Evolutionary conservation across 257 asterid genomes (phyloP).

Genomic region (Thymus mandschuricus): DNA sequence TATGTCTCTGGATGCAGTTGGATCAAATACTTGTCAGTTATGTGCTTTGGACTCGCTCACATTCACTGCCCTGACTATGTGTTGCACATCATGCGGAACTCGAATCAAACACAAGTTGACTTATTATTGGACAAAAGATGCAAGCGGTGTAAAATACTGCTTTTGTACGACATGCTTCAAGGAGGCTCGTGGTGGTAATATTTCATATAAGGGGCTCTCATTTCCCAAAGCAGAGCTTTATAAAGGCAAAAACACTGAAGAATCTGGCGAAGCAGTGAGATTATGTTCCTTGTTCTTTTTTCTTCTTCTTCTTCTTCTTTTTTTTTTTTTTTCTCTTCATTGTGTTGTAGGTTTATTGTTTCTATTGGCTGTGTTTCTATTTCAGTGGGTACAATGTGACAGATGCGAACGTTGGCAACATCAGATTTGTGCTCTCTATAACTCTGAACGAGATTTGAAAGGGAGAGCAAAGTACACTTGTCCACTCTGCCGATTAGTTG

Average conservation of each 20-base stretch:
- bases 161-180: conserved; percentile 61
- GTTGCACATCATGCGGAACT: conserved; percentile 51
- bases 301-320: conserved; percentile 7
- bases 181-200: conserved; percentile 46
- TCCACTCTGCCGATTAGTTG: conserved; percentile 60
- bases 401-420: conserved; percentile 75
- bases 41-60: conserved; percentile 45
- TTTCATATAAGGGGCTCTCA: conserved; percentile 49
- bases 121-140: conserved; percentile 51
- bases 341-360: conserved; percentile 15
- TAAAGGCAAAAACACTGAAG: conserved; percentile 49
- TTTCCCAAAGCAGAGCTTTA: conserved; percentile 48
- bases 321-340: conserved; percentile 16
- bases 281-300: conserved; percentile 14
- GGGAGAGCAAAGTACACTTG: conserved; percentile 56
- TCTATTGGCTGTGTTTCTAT: conserved; percentile 27
- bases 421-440: conserved; percentile 76
- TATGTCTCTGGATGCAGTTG: conserved; percentile 21
- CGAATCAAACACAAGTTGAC: conserved; percentile 46
- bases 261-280: conserved; percentile 58
- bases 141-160: conserved; percentile 32
- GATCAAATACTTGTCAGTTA: conserved; percentile 58
- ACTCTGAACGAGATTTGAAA: conserved; percentile 49
- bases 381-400: conserved; percentile 82
- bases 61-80: conserved; percentile 48